A percentile compares a stretch with the other conserved stretches of the same genome.
Evolutionary conservation across 345 rosid genomes (phyloP).

Genomic region (Cochlearia excelsa): DNA sequence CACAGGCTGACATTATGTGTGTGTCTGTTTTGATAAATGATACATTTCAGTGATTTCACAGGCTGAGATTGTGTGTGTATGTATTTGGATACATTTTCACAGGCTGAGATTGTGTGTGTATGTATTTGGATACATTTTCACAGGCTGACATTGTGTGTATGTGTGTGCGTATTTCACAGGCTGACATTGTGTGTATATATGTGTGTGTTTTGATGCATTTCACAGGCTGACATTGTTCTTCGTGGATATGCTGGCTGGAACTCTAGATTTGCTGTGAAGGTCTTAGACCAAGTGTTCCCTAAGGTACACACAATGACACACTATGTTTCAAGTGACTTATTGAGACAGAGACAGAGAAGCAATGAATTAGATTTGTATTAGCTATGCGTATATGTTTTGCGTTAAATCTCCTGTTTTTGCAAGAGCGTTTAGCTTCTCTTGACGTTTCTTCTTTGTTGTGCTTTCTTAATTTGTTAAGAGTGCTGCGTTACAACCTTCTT

Average conservation of each 20-base stretch:
- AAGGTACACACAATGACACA: constrained; percentile 44
- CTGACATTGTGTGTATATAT: too few species aligned
- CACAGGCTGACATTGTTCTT: constrained; percentile 71
- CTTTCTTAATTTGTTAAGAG: constrained; percentile 38
- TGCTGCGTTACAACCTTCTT: constrained; percentile 62
- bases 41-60: too few species aligned
- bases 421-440: background rate
- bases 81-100: too few species aligned
- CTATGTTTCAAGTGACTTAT: background rate
- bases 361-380: too few species aligned
- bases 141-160: too few species aligned
- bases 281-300: constrained; percentile 68
- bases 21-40: too few species aligned
- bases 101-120: too few species aligned
- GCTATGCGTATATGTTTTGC: constrained; percentile 3
- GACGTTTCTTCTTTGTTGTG: constrained; percentile 6
- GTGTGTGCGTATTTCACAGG: too few species aligned
- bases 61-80: too few species aligned
- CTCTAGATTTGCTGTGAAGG: constrained; percentile 68
- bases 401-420: background rate
- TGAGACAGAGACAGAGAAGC: background rate
- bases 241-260: constrained; percentile 93
- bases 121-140: too few species aligned
- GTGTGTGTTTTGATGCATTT: constrained; percentile 16
- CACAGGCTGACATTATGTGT: too few species aligned